Percentiles rank a stretch among this genome's conserved stretches.
phyloP scores from a whole-genome alignment of 2,329 filamentous ascomycete genomes.

The Aspergillus terreus region DNA sequence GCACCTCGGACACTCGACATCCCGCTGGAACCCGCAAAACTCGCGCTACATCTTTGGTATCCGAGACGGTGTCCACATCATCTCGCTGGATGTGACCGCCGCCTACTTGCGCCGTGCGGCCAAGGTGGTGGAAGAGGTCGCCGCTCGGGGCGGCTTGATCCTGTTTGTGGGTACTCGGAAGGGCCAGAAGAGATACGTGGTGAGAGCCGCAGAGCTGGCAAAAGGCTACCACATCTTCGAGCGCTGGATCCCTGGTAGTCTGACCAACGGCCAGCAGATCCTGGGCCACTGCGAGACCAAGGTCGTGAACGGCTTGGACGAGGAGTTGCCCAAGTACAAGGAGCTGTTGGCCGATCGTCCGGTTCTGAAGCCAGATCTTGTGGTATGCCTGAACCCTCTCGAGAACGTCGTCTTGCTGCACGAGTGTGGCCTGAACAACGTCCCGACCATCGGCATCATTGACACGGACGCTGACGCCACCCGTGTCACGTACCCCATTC shows the following conservation, averaged over 20 bases:
- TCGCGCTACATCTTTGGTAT: constrained; percentile 91
- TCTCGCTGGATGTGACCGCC: constrained; percentile 83
- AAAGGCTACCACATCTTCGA: constrained; percentile 84
- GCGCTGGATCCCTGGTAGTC: constrained; percentile 84
- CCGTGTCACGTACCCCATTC: constrained; percentile 94
- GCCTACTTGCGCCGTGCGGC: constrained; percentile 87
- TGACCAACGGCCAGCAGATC: constrained; percentile 91
- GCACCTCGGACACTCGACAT: constrained; percentile 86
- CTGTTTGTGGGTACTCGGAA: constrained; percentile 85
- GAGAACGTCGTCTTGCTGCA: constrained; percentile 90
- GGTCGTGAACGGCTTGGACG: constrained; percentile 74
- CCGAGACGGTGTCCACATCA: constrained; percentile 84
- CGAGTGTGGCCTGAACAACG: constrained; percentile 81
- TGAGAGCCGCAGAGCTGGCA: constrained; percentile 73
- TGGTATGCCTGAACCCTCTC: constrained; percentile 85
- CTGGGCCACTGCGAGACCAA: constrained; percentile 66
- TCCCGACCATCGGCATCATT: constrained; percentile 91
- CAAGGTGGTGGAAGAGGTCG: constrained; percentile 85
- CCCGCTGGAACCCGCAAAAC: constrained; percentile 92
- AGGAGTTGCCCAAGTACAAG: constrained; percentile 61
- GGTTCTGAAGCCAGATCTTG: constrained; percentile 78
- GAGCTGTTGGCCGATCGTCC: constrained; percentile 60
- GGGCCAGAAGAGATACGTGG: constrained; percentile 76
- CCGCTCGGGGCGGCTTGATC: constrained; percentile 76
- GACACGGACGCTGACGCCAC: constrained; percentile 91